Conservation (phyloP, 495 filamentous ascomycete genomes). For the Hypoxylon perforatum region DNA sequence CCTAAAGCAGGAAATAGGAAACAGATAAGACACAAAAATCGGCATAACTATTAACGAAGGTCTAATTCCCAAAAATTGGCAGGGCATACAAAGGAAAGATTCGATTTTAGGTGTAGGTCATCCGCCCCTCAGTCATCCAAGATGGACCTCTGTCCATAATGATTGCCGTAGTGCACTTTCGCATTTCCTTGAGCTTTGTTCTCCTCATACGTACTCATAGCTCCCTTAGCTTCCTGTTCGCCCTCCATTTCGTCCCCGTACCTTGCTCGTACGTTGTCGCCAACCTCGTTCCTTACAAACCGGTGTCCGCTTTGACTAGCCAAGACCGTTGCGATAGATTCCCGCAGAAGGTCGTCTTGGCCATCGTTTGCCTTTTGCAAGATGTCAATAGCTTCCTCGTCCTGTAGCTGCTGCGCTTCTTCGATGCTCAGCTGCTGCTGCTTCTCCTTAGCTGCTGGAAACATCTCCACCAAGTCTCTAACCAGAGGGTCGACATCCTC, state of each 20-base stretch:
- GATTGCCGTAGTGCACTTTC: not conserved
- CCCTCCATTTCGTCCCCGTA: not conserved
- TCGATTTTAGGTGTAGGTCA: too few relatives aligned
- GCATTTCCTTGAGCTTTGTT: not conserved
- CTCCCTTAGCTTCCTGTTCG: not conserved
- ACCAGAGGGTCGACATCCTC: slow-evolving; percentile 30
- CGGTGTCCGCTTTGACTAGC: not conserved
- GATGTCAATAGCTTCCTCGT: not conserved
- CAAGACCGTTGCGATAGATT: not conserved
- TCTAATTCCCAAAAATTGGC: too few relatives aligned
- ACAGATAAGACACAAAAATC: too few relatives aligned
- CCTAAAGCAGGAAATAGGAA: too few relatives aligned
- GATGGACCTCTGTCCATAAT: not conserved
- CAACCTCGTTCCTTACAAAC: not conserved
- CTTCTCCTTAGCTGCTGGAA: slow-evolving; percentile 15
- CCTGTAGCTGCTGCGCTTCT: not conserved
- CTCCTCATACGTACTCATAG: not conserved
- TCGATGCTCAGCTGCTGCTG: not conserved
- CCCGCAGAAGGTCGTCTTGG: not conserved
- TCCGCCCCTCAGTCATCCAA: too few relatives aligned
- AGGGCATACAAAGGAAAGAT: too few relatives aligned
- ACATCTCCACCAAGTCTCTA: slow-evolving; percentile 36
- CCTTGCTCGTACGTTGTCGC: not conserved
- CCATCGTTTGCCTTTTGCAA: not conserved
- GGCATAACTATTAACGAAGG: too few relatives aligned